Evolutionary conservation across 2,329 filamentous ascomycete species (phyloP).

Genomic region (Pseudopithomyces maydicus): DNA sequence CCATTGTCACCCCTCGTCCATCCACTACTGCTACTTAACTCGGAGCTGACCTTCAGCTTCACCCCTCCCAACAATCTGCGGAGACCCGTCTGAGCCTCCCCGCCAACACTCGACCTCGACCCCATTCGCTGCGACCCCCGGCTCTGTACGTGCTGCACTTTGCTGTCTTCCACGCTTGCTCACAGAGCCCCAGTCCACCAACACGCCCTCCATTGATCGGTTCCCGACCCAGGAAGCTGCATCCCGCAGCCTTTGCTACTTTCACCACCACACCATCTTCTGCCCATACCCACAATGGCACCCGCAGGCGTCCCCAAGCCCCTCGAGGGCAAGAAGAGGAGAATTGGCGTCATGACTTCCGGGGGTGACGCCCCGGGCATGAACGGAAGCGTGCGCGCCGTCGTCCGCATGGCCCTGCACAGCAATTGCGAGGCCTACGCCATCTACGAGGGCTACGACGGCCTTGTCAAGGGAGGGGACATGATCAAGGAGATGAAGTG

Average conservation of each 20-base stretch:
- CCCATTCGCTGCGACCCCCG: background rate
- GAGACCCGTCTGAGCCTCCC: background rate
- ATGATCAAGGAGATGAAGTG: conserved; percentile 88
- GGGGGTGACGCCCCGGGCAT: conserved; percentile 94
- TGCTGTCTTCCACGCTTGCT: background rate
- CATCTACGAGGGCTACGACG: conserved; percentile 91
- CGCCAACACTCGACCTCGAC: background rate
- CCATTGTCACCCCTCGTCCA: background rate
- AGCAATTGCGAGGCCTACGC: conserved; percentile 60
- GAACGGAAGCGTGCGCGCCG: conserved; percentile 88
- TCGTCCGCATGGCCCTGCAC: conserved; percentile 89
- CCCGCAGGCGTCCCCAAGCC: conserved; percentile 38
- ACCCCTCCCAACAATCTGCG: background rate
- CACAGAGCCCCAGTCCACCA: background rate
- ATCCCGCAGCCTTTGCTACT: conserved; percentile 1
- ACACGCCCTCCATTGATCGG: conserved; percentile 3
- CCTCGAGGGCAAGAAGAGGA: conserved; percentile 58
- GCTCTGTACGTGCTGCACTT: background rate
- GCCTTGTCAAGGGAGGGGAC: conserved; percentile 84
- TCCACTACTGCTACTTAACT: background rate
- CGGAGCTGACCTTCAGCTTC: background rate
- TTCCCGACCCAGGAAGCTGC: conserved; percentile 1
- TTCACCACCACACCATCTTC: background rate
- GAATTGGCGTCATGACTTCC: conserved; percentile 90
- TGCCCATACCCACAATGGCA: conserved; percentile 25